Evolutionary conservation across 106 monocot species (phyloP).

Genomic region (Alisma plantagoaquatica): DNA sequence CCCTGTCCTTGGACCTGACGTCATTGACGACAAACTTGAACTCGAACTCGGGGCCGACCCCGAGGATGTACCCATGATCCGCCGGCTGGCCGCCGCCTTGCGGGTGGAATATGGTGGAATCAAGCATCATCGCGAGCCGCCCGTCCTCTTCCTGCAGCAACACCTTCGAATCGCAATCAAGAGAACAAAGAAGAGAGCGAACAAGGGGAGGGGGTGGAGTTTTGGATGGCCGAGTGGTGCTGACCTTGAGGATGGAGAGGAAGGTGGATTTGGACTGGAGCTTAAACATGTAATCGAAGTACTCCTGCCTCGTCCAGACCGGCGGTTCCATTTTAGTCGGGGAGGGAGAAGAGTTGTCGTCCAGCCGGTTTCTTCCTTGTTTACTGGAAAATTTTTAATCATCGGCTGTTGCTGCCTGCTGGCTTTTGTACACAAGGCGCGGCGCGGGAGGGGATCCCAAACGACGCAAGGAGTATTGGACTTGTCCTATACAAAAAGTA

Average conservation of each 20-base stretch:
- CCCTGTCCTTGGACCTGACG: slow-evolving; percentile 52
- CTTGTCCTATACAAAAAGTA: no score
- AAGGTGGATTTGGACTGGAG: slow-evolving; percentile 36
- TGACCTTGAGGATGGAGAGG: slow-evolving; percentile 37
- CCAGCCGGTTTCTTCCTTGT: no score
- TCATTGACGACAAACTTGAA: slow-evolving; percentile 71
- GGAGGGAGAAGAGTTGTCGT: no score
- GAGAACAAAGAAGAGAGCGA: neutral
- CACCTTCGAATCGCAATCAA: no score
- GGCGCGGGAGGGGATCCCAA: no score
- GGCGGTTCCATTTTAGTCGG: no score
- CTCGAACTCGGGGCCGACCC: slow-evolving; percentile 13
- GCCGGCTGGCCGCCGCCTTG: slow-evolving; percentile 84
- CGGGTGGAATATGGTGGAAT: slow-evolving; percentile 74
- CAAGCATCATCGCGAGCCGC: slow-evolving; percentile 41
- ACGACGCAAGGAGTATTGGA: no score
- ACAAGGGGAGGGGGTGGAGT: neutral
- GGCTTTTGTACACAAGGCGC: no score
- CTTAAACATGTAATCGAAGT: slow-evolving; percentile 52
- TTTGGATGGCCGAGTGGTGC: neutral
- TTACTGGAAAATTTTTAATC: no score
- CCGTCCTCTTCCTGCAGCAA: slow-evolving; percentile 37
- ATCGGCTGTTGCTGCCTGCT: no score
- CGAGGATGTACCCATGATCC: slow-evolving; percentile 40
- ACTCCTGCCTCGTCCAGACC: slow-evolving; percentile 49